These are phyloP conservation scores for Phytophthora pseudosyringae DNA, from an alignment of 352 stramenopile genomes.

Conservation along the genomic window DNA sequence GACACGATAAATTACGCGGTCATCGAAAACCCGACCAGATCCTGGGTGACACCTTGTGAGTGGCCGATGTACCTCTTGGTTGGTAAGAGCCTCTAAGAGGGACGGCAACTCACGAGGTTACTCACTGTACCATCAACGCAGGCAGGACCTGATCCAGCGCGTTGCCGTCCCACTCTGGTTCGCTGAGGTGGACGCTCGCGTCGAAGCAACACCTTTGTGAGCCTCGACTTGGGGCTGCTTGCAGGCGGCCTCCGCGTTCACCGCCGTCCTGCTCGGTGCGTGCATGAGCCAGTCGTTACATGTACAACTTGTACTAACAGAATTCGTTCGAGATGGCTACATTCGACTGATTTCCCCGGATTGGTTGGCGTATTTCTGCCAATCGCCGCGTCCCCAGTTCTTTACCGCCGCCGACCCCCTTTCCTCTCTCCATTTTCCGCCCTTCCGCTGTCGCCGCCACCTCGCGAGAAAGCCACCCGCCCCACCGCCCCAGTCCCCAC, in stretches of 20 bases:
- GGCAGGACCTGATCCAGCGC: neutral
- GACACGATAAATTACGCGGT: too few relatives aligned
- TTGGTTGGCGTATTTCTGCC: constrained; percentile 30
- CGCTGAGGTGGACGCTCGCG: neutral
- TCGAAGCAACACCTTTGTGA: neutral
- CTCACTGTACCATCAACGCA: constrained; percentile 2
- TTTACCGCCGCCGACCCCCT: constrained; percentile 20
- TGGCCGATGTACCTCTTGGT: constrained; percentile 52
- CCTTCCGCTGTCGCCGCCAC: constrained; percentile 9
- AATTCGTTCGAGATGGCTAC: constrained; percentile 21
- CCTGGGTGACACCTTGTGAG: constrained; percentile 58
- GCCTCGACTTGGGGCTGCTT: neutral
- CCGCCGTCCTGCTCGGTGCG: too few relatives aligned
- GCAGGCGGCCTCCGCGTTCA: too few relatives aligned
- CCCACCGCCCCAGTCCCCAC: neutral
- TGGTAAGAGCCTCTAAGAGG: too few relatives aligned
- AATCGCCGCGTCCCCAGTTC: constrained; percentile 13
- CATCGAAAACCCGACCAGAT: constrained; percentile 51
- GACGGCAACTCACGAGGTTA: neutral
- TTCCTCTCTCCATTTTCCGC: constrained; percentile 26
- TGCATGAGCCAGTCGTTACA: too few relatives aligned
- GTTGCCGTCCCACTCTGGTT: constrained; percentile 9
- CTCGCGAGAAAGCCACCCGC: constrained; percentile 13
- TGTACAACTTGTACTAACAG: neutral
- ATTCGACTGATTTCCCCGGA: constrained; percentile 22